These are phyloP conservation scores for Cicer cuneatum DNA, from an alignment of 306 rosid genomes.

Conservation along the genomic window DNA sequence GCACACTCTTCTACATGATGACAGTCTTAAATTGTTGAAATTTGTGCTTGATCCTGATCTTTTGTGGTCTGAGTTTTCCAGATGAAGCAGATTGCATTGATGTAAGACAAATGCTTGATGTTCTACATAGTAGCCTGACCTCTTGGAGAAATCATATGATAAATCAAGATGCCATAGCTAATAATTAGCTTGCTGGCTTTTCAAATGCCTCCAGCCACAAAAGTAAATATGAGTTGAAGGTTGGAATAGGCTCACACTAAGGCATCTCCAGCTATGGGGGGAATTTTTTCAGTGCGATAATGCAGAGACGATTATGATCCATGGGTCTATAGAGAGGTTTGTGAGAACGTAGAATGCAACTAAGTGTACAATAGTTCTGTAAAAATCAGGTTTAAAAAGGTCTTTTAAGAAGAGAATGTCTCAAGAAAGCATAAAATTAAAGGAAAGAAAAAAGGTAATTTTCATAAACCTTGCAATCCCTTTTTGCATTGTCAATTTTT, in stretches of 20 bases:
- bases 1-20: conserved; percentile 7
- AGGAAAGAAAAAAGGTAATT: conserved; percentile 28
- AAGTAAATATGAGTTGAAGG: conserved; percentile 39
- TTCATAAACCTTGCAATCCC: conserved; percentile 18
- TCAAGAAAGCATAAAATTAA: conserved; percentile 33
- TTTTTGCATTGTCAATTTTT: background rate
- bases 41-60: conserved; percentile 35
- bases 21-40: background rate
- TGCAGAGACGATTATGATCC: conserved; percentile 19
- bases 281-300: conserved; percentile 27
- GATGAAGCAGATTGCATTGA: conserved; percentile 51
- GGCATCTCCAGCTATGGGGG: conserved; percentile 36
- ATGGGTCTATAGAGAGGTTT: conserved; percentile 27
- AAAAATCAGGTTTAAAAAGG: conserved; percentile 42
- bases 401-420: conserved; percentile 26
- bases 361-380: conserved; percentile 55
- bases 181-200: conserved; percentile 38
- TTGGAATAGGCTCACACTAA: conserved; percentile 31
- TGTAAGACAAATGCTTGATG: conserved; percentile 37
- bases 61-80: conserved; percentile 43
- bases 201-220: conserved; percentile 29
- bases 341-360: conserved; percentile 39
- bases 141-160: conserved; percentile 37
- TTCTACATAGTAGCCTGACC: conserved; percentile 7
- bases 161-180: conserved; percentile 39